Conservation (phyloP, 306 rosid species). For the Pyrus betulifolia region DNA sequence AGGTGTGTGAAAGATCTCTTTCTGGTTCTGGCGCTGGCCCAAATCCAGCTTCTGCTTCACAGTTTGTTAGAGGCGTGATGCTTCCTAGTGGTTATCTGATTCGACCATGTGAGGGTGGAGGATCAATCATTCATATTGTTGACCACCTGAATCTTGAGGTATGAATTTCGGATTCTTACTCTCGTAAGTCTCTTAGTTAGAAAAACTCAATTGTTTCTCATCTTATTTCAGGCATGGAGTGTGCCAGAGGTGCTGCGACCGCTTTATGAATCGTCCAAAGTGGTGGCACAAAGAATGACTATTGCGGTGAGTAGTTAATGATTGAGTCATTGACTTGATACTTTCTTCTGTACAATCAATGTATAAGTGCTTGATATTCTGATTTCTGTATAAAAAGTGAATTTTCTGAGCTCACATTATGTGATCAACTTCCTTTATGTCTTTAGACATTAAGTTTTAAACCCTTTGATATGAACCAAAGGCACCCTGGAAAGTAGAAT, state of each 20-base stretch:
- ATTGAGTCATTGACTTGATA: background rate
- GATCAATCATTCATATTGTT: conserved; percentile 93
- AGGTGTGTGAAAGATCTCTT: conserved; percentile 97
- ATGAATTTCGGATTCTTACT: background rate
- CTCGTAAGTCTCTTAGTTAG: background rate
- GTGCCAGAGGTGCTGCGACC: conserved; percentile 97
- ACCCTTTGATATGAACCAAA: background rate
- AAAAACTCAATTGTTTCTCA: background rate
- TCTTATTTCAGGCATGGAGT: conserved; percentile 69
- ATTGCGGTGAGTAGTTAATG: conserved; percentile 61
- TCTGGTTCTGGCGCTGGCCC: conserved; percentile 94
- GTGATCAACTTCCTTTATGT: background rate
- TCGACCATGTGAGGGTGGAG: conserved; percentile 98
- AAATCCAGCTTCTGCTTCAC: conserved; percentile 63
- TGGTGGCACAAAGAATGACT: conserved; percentile 84
- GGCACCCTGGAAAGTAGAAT: background rate
- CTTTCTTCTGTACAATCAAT: background rate
- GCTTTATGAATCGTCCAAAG: conserved; percentile 88
- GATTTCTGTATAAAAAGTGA: background rate
- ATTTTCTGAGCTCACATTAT: background rate
- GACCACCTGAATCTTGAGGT: conserved; percentile 98
- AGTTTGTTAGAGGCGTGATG: conserved; percentile 77
- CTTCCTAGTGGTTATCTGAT: conserved; percentile 95
- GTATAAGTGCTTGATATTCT: background rate
- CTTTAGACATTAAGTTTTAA: background rate